phyloP scores from a whole-genome alignment of 495 filamentous ascomycete species.

The Podospora pseudopauciseta region DNA sequence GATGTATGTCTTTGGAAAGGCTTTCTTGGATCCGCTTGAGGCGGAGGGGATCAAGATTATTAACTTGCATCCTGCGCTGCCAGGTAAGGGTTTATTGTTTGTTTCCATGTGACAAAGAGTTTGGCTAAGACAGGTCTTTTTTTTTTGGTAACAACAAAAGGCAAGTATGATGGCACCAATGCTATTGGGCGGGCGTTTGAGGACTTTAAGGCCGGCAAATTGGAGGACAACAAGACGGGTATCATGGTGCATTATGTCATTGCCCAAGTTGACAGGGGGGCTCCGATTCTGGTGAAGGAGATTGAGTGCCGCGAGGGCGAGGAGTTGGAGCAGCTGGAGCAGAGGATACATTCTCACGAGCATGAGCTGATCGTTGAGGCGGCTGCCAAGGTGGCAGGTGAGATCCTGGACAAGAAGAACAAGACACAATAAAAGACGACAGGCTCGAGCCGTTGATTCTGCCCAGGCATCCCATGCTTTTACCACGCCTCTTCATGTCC shows the following conservation, averaged over 20 bases:
- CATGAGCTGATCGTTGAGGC: slow-evolving; percentile 68
- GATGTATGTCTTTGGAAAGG: slow-evolving; percentile 57
- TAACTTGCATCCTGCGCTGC: slow-evolving; percentile 82
- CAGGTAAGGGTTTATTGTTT: slow-evolving; percentile 29
- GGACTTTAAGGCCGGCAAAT: slow-evolving; percentile 66
- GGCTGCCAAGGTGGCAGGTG: slow-evolving; percentile 51
- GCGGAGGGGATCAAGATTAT: slow-evolving; percentile 63
- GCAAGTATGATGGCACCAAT: slow-evolving; percentile 70
- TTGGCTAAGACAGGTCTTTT: background rate
- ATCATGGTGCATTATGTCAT: slow-evolving; percentile 95
- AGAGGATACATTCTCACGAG: slow-evolving; percentile 67
- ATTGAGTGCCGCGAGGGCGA: slow-evolving; percentile 68
- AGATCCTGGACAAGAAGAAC: slow-evolving; percentile 30
- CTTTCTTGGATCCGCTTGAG: slow-evolving; percentile 61
- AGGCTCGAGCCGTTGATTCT: background rate
- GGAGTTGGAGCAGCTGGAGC: slow-evolving; percentile 60
- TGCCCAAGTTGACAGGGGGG: slow-evolving; percentile 76
- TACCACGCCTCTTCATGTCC: background rate
- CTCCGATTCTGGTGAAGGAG: slow-evolving; percentile 67
- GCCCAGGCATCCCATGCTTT: background rate
- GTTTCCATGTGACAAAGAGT: background rate
- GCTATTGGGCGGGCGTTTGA: slow-evolving; percentile 77
- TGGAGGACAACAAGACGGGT: slow-evolving; percentile 61
- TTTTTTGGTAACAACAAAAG: slow-evolving; percentile 25
- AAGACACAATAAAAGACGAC: slow-evolving; percentile 22